Conservation (phyloP, 495 filamentous ascomycete species). For the Penicillium angulare region DNA sequence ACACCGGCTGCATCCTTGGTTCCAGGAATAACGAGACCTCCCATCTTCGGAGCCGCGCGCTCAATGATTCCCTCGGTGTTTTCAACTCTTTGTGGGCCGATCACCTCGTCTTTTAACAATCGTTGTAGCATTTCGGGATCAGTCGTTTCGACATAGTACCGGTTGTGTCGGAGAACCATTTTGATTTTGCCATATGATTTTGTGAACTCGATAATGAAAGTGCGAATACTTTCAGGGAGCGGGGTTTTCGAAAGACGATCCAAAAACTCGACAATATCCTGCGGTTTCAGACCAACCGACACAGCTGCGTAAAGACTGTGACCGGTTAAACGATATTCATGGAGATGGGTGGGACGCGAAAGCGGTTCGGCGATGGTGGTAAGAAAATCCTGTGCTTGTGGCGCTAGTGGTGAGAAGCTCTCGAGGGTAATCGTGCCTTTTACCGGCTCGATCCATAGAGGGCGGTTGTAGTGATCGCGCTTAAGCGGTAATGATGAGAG, state of each 20-base stretch:
- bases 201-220: conserved; percentile 80
- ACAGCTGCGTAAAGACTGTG: conserved; percentile 95
- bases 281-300: conserved; percentile 79
- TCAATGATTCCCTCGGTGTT: conserved; percentile 70
- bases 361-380: conserved; percentile 93
- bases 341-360: conserved; percentile 81
- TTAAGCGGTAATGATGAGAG: conserved; percentile 80
- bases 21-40: conserved; percentile 88
- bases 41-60: conserved; percentile 81
- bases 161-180: conserved; percentile 89
- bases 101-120: conserved; percentile 71
- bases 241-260: conserved; percentile 85
- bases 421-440: conserved; percentile 90
- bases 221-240: conserved; percentile 71
- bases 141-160: conserved; percentile 88
- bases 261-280: conserved; percentile 86
- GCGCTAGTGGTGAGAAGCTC: conserved; percentile 83
- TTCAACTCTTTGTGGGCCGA: conserved; percentile 61
- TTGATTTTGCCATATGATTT: conserved; percentile 94
- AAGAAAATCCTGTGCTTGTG: conserved; percentile 88
- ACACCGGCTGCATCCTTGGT: conserved; percentile 90
- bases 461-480: conserved; percentile 81
- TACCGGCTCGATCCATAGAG: conserved; percentile 85
- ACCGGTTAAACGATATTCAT: conserved; percentile 88
- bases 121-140: conserved; percentile 82